Conservation (phyloP, 441 rosid species). For the Viola pubescens region DNA sequence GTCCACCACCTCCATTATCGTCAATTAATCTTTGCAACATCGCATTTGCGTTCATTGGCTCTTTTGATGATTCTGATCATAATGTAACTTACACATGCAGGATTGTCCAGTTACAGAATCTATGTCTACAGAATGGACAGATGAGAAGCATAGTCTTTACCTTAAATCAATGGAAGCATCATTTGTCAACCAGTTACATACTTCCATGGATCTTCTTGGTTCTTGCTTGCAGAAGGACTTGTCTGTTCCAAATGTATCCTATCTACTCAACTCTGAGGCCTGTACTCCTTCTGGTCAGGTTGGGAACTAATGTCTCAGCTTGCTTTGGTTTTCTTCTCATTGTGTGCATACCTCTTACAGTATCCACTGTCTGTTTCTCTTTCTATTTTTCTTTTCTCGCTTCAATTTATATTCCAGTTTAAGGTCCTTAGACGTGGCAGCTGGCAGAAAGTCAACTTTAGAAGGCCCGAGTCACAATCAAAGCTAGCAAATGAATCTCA, state of each 20-base stretch:
- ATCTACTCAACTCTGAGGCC: slow-evolving; percentile 15
- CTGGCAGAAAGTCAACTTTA: slow-evolving; percentile 46
- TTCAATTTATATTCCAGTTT: slow-evolving; percentile 33
- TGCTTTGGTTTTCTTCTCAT: neutral
- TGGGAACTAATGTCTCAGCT: slow-evolving; percentile 4
- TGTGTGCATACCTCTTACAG: neutral
- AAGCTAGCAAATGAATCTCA: slow-evolving; percentile 17
- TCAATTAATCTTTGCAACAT: neutral
- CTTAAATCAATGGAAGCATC: slow-evolving; percentile 63
- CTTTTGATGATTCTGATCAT: slow-evolving; percentile 15
- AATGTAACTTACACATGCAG: slow-evolving; percentile 23
- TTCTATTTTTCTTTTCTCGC: neutral
- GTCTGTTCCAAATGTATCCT: slow-evolving; percentile 20
- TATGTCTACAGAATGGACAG: slow-evolving; percentile 50
- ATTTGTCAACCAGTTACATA: slow-evolving; percentile 62
- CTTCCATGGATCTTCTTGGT: slow-evolving; percentile 30
- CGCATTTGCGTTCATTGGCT: neutral
- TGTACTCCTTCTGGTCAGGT: slow-evolving; percentile 45
- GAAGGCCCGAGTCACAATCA: slow-evolving; percentile 25
- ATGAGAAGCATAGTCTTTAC: slow-evolving; percentile 69
- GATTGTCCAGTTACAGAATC: slow-evolving; percentile 24
- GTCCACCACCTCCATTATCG: neutral
- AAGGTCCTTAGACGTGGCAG: slow-evolving; percentile 42
- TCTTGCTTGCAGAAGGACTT: slow-evolving; percentile 18
- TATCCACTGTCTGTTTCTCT: neutral